phyloP scores from a whole-genome alignment of 345 rosid genomes.

The Brassica juncea region DNA sequence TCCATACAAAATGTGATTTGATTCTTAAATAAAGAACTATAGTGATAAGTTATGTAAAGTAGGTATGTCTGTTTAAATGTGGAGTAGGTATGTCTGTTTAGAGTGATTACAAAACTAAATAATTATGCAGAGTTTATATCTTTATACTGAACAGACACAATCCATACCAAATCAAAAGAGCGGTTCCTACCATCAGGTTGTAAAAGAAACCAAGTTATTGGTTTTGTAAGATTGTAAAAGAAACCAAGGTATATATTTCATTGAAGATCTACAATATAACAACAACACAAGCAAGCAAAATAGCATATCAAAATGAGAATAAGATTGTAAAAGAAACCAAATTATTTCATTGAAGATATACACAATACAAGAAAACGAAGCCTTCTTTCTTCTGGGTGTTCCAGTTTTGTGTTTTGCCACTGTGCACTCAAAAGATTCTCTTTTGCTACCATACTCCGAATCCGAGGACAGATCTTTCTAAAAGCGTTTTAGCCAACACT shows the following conservation, averaged over 20 bases:
- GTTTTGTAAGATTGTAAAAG: too few relatives aligned
- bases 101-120: not conserved
- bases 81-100: not conserved
- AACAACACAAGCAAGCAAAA: not conserved
- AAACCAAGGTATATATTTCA: too few relatives aligned
- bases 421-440: conserved; percentile 39
- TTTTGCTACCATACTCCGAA: conserved; percentile 13
- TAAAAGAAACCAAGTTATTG: too few relatives aligned
- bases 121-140: not conserved
- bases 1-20: not conserved
- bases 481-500: conserved; percentile 23
- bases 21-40: conserved; percentile 19
- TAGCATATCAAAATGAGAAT: not conserved
- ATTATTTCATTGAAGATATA: not conserved
- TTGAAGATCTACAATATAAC: not conserved
- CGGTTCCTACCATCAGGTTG: not conserved
- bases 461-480: conserved; percentile 34
- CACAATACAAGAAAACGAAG: conserved; percentile 17
- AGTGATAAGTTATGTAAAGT: conserved; percentile 4
- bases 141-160: not conserved
- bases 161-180: not conserved
- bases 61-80: not conserved
- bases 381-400: not conserved
- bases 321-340: not conserved
- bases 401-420: not conserved